phyloP scores from a whole-genome alignment of 2,329 filamentous ascomycete genomes.

The Botrytis tulipae region DNA sequence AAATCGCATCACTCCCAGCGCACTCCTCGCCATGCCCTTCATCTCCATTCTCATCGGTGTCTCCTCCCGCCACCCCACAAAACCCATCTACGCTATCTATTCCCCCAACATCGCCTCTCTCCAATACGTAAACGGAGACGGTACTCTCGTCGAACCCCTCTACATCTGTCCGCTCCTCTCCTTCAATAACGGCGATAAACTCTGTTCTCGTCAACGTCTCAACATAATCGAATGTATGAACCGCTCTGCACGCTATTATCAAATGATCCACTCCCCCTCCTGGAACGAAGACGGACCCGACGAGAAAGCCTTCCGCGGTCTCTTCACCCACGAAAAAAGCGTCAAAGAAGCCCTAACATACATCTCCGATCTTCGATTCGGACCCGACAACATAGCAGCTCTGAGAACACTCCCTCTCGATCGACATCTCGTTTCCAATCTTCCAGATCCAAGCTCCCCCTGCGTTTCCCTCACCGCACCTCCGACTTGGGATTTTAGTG shows the following conservation, averaged over 20 bases:
- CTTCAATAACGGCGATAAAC: neutral
- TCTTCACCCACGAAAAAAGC: neutral
- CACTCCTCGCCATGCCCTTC: neutral
- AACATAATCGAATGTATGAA: constrained; percentile 2
- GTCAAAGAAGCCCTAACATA: neutral
- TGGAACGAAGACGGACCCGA: neutral
- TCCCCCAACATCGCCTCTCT: neutral
- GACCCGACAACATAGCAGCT: neutral
- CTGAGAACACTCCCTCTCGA: neutral
- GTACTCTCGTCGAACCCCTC: neutral
- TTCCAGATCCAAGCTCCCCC: neutral
- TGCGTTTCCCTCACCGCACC: neutral
- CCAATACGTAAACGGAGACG: neutral
- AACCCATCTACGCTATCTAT: neutral
- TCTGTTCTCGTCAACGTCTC: neutral
- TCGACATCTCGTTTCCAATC: neutral
- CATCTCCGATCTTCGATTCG: neutral
- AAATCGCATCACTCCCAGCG: neutral
- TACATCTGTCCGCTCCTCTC: neutral
- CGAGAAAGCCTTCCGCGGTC: neutral
- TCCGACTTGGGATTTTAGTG: neutral
- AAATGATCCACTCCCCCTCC: neutral
- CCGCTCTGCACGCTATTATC: neutral
- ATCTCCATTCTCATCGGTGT: neutral
- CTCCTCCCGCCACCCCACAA: neutral